Base-by-base conservation (phyloP, 768 basidiomycete species). In the Hericium coralloides region DNA sequence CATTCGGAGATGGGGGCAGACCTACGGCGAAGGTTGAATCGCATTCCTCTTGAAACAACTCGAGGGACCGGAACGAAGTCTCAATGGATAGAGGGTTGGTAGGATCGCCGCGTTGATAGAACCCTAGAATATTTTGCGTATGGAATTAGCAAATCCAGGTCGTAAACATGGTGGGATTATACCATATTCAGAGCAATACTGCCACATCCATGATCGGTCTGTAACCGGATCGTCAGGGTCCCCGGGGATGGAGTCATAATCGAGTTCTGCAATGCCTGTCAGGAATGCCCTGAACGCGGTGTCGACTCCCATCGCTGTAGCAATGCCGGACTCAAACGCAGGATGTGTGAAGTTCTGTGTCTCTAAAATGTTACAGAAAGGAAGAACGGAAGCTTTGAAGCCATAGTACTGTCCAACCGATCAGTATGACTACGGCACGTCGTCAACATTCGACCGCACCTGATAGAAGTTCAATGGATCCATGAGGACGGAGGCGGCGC, bases 151-250 rank as follows among this genome's bases (percentile, higher is more conserved):
- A n/a, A 20, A n/a, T 0, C 9, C 5, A 9, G 12, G 5, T 2
- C 7, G 7, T 45, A 45, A 15, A 9, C 43, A 31, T 1, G 8
- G 8, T 77, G 48, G 2, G 20, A 3, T 38, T 50, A 10, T 39
- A 75, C 78, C 78, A 58, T 76, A 79, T 64, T 80, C 77, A 0
- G 78, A 78, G 53, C 77, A 79, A 57, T 78, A 79, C 59, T 80
- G 77, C 70, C 78, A 72, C 77, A 77, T 79, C 78, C 77, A 79
- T 8, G 77, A 77, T 47, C 62, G 64, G 55, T 78, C 77, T 52
- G 65, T 60, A 0, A 74, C 73, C 1, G 77, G 76, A 62, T 78
- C 77, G 57, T 76, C 74, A 0, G 70, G 55, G 41, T 63, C 63
- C 12, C 73, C 70, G 0, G 73, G 71, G 37, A 79, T 74, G 15